Base-by-base conservation (phyloP, 1,139 yeast genomes). In the Candida sanyaensis region DNA sequence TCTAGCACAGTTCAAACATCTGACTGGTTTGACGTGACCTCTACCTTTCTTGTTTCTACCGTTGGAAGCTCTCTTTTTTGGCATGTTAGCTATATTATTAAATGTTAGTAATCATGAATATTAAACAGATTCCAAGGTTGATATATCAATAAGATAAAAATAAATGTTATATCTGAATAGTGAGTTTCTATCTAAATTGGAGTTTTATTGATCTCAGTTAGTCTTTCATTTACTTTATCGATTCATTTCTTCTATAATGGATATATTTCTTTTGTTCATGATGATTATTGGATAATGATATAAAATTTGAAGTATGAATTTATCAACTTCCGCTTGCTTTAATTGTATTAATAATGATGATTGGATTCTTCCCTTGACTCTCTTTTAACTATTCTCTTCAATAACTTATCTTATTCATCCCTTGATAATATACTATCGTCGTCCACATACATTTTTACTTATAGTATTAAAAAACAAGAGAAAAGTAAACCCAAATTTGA, bases 41-140 rank as follows among this genome's bases (percentile, higher is more conserved):
- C 99, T 93, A 78, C 99, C 99, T 86, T 91, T 91, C 96, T 93
- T 93, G 96, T 95, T 93, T 87, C 99, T 93, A 86, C 99, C 99
- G 97, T 91, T 91, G 95, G 97, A 90, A 81, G 98, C 91, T 91
- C 99, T 93, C 98, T 93, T 93, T 91, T 93, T 93, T 81, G 99
- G 97, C 99, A 93, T 93, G 69, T 80, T 83, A 60, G 41, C 45
- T 47, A 48, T 23, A 39, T 32, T 31, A 38, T 12, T 29, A 12
- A 30, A 37, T 53, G 69, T 64, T 64, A 65, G 69, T 65, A 63
- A 46, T 36, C 42, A 29, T 3, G 8, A 23, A 17, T 13, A 3
- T 21, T 33, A 24, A 17, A n/a, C 4, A 21, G 21, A 21, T 21
- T 8, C 26, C 34, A 12, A 32, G 9, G 34, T 32, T 12, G 8